Conservation (phyloP, 208 protist genomes). For the Trypanosoma brucei region DNA sequence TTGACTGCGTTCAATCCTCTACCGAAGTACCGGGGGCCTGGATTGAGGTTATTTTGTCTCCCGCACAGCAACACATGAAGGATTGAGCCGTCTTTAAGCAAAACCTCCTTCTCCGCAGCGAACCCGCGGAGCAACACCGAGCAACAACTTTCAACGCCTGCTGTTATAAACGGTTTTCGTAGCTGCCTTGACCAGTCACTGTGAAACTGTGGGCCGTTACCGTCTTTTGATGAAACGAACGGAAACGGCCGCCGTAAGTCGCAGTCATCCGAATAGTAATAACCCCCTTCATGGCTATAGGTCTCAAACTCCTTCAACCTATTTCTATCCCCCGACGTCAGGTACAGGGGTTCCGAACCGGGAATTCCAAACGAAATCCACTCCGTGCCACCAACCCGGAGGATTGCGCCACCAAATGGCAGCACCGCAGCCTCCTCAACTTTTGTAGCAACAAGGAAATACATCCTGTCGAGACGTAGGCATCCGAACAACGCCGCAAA, state of each 20-base stretch:
- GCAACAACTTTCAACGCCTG: constrained; percentile 34
- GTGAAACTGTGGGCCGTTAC: constrained; percentile 36
- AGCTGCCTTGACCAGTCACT: constrained; percentile 78
- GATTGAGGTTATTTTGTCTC: constrained; percentile 76
- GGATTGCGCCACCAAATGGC: constrained; percentile 52
- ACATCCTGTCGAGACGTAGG: constrained; percentile 64
- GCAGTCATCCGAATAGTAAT: constrained; percentile 78
- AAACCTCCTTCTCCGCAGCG: constrained; percentile 41
- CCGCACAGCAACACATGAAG: constrained; percentile 70
- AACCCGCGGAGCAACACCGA: constrained; percentile 74
- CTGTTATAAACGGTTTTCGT: constrained; percentile 38
- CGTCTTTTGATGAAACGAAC: constrained; percentile 26
- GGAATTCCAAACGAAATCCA: constrained; percentile 76
- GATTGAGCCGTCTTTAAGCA: constrained; percentile 32
- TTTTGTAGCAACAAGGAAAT: constrained; percentile 69
- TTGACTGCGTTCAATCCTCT: constrained; percentile 70
- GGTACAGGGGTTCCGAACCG: constrained; percentile 39
- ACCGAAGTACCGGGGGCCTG: constrained; percentile 75
- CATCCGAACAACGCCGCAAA: constrained; percentile 73
- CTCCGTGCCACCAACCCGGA: constrained; percentile 51
- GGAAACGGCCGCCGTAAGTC: constrained; percentile 74
- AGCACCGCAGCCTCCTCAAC: constrained; percentile 34
- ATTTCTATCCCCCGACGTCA: constrained; percentile 43
- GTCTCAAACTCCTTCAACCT: constrained; percentile 70
- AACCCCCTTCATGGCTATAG: constrained; percentile 64